Evolutionary conservation across 371 early-diverging fungal species (phyloP).

Genomic region (Zancudomyces culisetae): DNA sequence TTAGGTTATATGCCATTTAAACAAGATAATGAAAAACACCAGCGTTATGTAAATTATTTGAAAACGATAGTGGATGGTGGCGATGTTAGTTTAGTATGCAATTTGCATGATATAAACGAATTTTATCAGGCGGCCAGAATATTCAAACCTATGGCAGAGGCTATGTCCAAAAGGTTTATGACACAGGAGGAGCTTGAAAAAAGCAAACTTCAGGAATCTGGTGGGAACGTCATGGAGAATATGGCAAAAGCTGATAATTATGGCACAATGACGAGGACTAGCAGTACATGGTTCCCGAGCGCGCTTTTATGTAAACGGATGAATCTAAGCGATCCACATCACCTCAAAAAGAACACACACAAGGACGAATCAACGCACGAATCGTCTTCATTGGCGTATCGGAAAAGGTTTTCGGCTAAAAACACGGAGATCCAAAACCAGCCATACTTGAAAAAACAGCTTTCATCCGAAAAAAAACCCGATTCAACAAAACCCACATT

Average conservation of each 20-base stretch:
- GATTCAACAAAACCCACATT: no score
- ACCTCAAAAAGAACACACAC: slow-evolving; percentile 23
- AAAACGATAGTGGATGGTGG: slow-evolving; percentile 10
- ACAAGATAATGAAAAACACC: slow-evolving; percentile 49
- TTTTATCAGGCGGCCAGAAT: slow-evolving; percentile 68
- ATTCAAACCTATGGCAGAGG: slow-evolving; percentile 47
- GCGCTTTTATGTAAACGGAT: slow-evolving; percentile 65
- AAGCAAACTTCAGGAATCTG: not conserved
- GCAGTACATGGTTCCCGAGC: slow-evolving; percentile 38
- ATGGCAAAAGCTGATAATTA: slow-evolving; percentile 55
- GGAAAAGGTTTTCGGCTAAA: no score
- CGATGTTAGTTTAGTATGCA: slow-evolving; percentile 32
- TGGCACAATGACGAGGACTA: slow-evolving; percentile 47
- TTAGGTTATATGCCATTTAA: slow-evolving; percentile 76
- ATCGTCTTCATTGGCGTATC: no score
- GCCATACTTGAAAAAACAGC: no score
- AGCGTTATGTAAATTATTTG: slow-evolving; percentile 51
- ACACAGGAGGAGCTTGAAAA: slow-evolving; percentile 23
- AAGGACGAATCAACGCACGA: no score
- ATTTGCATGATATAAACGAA: slow-evolving; percentile 39
- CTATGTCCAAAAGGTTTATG: slow-evolving; percentile 68
- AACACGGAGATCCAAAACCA: no score
- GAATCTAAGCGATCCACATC: slow-evolving; percentile 57
- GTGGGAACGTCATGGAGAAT: slow-evolving; percentile 5
- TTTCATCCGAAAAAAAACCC: no score